Evolutionary conservation across 371 early-diverging fungal species (phyloP).

Genomic region (Dichotomocladium elegans): DNA sequence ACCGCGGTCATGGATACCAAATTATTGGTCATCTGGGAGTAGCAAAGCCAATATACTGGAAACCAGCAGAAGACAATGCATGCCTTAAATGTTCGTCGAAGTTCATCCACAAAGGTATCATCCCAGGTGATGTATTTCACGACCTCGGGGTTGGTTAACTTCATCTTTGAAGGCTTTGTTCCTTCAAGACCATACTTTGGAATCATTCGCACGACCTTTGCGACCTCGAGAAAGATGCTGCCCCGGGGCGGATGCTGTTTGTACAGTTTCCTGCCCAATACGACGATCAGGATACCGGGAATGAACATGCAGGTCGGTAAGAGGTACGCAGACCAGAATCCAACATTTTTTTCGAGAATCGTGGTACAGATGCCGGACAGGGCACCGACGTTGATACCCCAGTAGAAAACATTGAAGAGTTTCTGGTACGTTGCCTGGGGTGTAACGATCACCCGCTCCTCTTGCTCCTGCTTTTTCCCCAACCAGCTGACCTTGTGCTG

Average conservation of each 20-base stretch:
- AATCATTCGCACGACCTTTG: constrained; percentile 11
- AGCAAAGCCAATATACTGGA: constrained; percentile 73
- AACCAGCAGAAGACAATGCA: constrained; percentile 67
- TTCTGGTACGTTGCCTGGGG: constrained; percentile 51
- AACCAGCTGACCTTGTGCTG: constrained; percentile 13
- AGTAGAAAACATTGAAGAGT: constrained; percentile 56
- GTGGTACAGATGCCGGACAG: constrained; percentile 55
- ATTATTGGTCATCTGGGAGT: constrained; percentile 70
- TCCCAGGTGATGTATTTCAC: constrained; percentile 49
- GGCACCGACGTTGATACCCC: constrained; percentile 59
- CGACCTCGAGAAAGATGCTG: constrained; percentile 25
- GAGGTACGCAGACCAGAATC: constrained; percentile 60
- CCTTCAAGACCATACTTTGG: constrained; percentile 34
- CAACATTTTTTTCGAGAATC: constrained; percentile 44
- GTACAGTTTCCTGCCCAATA: constrained; percentile 51
- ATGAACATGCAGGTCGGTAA: constrained; percentile 63
- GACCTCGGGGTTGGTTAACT: constrained; percentile 13
- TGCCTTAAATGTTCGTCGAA: constrained; percentile 56
- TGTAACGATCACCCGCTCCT: constrained; percentile 40
- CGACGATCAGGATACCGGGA: constrained; percentile 50
- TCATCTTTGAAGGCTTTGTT: constrained; percentile 26
- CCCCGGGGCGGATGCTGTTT: constrained; percentile 53
- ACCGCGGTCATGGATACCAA: constrained; percentile 62
- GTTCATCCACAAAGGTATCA: constrained; percentile 64
- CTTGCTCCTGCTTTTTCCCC: neutral